These are phyloP conservation scores for Cytospora schulzeri DNA, from an alignment of 2,329 filamentous ascomycete species.

Conservation along the genomic window DNA sequence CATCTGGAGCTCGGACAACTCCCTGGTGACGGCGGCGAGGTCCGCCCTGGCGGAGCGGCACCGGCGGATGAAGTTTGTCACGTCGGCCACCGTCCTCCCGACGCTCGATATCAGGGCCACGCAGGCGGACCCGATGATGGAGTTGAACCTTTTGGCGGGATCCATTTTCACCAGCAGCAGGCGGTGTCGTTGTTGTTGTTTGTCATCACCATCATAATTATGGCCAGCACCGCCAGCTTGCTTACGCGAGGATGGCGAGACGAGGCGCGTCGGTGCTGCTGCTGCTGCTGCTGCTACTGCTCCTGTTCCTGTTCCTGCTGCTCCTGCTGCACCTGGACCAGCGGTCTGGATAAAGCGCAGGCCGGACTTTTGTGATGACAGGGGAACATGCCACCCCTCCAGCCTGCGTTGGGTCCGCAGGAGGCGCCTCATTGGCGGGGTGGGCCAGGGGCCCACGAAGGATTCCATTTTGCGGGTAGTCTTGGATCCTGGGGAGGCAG, in stretches of 20 bases:
- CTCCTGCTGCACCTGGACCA: neutral
- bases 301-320: too few species aligned
- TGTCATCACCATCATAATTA: neutral
- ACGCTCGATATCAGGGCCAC: constrained; percentile 28
- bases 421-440: constrained; percentile 22
- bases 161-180: constrained; percentile 14
- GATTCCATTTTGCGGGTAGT: constrained; percentile 19
- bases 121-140: constrained; percentile 27
- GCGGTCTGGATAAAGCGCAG: neutral
- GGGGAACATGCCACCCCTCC: constrained; percentile 8
- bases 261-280: neutral
- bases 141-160: constrained; percentile 6
- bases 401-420: constrained; percentile 19
- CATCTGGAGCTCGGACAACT: constrained; percentile 31
- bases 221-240: neutral
- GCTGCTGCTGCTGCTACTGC: neutral
- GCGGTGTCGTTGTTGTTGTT: neutral
- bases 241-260: neutral
- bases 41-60: constrained; percentile 31
- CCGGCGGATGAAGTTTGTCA: constrained; percentile 31
- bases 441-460: constrained; percentile 20
- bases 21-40: constrained; percentile 29
- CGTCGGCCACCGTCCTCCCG: constrained; percentile 27
- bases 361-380: constrained; percentile 14
- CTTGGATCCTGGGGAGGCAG: constrained; percentile 17